Conservation (phyloP, 1,284 basidiomycete species). For the Ustanciosporium gigantosporum region DNA sequence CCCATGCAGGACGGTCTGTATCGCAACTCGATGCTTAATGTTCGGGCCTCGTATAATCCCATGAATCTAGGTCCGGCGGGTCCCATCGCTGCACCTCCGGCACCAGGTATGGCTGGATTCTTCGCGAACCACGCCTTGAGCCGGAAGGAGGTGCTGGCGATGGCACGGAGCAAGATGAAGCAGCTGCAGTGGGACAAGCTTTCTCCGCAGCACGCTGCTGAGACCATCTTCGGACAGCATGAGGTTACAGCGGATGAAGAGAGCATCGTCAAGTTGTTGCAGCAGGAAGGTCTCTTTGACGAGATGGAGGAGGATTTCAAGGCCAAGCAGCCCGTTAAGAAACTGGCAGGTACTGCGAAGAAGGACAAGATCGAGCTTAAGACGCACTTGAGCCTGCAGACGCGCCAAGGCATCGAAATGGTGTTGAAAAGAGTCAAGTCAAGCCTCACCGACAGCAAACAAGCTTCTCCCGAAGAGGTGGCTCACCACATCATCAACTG, state of each 20-base stretch:
- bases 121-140: conserved; percentile 39
- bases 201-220: conserved; percentile 57
- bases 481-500: conserved; percentile 60
- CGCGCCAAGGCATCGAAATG: conserved; percentile 51
- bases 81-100: conserved; percentile 55
- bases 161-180: conserved; percentile 90
- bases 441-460: conserved; percentile 46
- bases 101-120: conserved; percentile 68
- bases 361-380: conserved; percentile 61
- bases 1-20: conserved; percentile 22
- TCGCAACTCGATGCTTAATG: conserved; percentile 56
- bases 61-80: conserved; percentile 46
- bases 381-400: conserved; percentile 56
- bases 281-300: conserved; percentile 74
- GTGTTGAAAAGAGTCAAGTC: conserved; percentile 28
- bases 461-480: conserved; percentile 58
- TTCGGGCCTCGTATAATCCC: conserved; percentile 47
- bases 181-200: conserved; percentile 97
- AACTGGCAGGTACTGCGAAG: conserved; percentile 55
- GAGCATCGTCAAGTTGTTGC: conserved; percentile 36
- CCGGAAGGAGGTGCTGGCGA: conserved; percentile 81
- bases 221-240: conserved; percentile 56
- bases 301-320: conserved; percentile 99
- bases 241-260: conserved; percentile 40
- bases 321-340: conserved; percentile 79